These are phyloP conservation scores for Clavispora santaluciae DNA, from an alignment of 805 yeast species.

Conservation along the genomic window DNA sequence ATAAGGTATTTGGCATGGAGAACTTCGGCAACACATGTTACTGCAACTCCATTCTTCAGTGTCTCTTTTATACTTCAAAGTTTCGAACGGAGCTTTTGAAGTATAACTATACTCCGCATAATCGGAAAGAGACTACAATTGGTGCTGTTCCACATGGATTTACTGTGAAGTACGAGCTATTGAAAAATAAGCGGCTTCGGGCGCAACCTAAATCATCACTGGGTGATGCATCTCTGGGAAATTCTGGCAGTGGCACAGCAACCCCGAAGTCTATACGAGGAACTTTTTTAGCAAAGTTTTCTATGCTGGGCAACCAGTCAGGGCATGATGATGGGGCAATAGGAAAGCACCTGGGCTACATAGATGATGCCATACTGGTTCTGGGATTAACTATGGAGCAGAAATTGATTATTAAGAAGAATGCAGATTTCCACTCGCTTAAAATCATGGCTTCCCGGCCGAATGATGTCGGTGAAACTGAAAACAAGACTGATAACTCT, in stretches of 20 bases:
- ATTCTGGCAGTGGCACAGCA: conserved; percentile 4
- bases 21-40: conserved; percentile 91
- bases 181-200: conserved; percentile 30
- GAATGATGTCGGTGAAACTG: conserved; percentile 12
- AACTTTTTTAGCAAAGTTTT: conserved; percentile 39
- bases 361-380: conserved; percentile 28
- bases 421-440: conserved; percentile 27
- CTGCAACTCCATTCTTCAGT: conserved; percentile 88
- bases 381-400: conserved; percentile 32
- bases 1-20: conserved; percentile 74
- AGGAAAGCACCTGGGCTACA: conserved; percentile 7
- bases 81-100: conserved; percentile 52
- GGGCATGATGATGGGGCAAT: conserved; percentile 2
- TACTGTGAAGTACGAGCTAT: conserved; percentile 36
- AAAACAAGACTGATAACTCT: conserved; percentile 23
- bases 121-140: conserved; percentile 21
- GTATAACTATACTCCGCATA: conserved; percentile 30
- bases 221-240: neutral
- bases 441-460: conserved; percentile 37
- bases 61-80: conserved; percentile 67
- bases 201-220: conserved; percentile 21
- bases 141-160: conserved; percentile 34
- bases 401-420: conserved; percentile 24
- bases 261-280: conserved; percentile 23
- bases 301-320: conserved; percentile 12